Percentiles rank a stretch among this genome's conserved stretches.
Evolutionary conservation across 2,329 filamentous ascomycete genomes (phyloP).

Genomic region (Karstenula rhodostoma): DNA sequence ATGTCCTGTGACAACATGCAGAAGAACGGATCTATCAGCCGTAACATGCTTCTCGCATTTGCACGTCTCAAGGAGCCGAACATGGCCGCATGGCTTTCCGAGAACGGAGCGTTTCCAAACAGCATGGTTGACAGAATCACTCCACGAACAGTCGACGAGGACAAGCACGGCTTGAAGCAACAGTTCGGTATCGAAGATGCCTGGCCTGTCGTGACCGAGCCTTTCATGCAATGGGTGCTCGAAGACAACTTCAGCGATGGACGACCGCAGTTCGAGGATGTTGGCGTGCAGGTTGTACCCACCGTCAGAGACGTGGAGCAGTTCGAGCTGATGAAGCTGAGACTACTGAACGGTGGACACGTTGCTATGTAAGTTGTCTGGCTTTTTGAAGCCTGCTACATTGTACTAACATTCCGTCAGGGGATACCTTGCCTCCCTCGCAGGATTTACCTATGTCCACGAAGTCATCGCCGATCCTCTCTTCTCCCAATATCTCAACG

Average conservation of each 20-base stretch:
- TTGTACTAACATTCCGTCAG: neutral
- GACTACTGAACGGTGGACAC: slow-evolving; percentile 38
- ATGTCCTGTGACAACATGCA: slow-evolving; percentile 44
- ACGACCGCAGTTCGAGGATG: slow-evolving; percentile 39
- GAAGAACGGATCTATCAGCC: slow-evolving; percentile 40
- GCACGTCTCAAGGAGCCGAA: slow-evolving; percentile 34
- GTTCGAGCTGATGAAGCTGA: slow-evolving; percentile 40
- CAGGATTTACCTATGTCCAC: slow-evolving; percentile 38
- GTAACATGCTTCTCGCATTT: slow-evolving; percentile 36
- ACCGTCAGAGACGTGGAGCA: slow-evolving; percentile 37
- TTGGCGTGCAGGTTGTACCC: slow-evolving; percentile 40
- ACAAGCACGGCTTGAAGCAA: slow-evolving; percentile 30
- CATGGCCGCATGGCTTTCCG: slow-evolving; percentile 35
- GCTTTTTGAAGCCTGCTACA: neutral
- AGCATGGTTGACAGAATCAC: slow-evolving; percentile 44
- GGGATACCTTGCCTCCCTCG: slow-evolving; percentile 36
- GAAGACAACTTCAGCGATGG: slow-evolving; percentile 41
- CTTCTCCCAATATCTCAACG: slow-evolving; percentile 36
- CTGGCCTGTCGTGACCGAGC: slow-evolving; percentile 41
- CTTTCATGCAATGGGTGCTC: slow-evolving; percentile 41
- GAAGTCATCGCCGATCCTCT: slow-evolving; percentile 36
- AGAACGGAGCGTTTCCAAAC: slow-evolving; percentile 42
- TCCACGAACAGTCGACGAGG: slow-evolving; percentile 33
- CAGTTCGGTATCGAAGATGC: slow-evolving; percentile 36
- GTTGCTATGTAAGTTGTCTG: slow-evolving; percentile 27